phyloP scores from a whole-genome alignment of 2,329 filamentous ascomycete species.

The Claviceps africana region DNA sequence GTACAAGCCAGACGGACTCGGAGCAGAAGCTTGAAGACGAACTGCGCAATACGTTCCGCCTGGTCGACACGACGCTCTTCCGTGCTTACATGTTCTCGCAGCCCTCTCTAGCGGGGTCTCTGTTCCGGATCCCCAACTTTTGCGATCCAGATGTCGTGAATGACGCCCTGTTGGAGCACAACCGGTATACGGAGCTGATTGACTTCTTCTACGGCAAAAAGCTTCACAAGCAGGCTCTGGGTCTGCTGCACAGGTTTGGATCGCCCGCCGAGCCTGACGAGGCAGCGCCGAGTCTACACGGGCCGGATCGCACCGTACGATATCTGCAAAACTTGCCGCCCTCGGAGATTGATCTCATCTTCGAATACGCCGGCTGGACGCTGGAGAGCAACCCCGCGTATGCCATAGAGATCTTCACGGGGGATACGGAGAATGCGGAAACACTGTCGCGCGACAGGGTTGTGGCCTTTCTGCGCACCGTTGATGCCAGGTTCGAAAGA shows the following conservation, averaged over 20 bases:
- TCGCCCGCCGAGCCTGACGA: constrained; percentile 38
- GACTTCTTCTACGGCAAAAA: constrained; percentile 96
- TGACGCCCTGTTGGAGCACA: constrained; percentile 76
- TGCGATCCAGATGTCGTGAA: constrained; percentile 94
- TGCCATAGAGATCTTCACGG: constrained; percentile 86
- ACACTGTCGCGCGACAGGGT: constrained; percentile 67
- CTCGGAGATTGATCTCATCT: constrained; percentile 75
- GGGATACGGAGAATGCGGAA: constrained; percentile 90
- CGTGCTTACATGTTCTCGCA: constrained; percentile 87
- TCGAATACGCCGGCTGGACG: constrained; percentile 87
- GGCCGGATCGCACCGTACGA: constrained; percentile 68
- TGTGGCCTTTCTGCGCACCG: constrained; percentile 54
- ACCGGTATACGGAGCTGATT: constrained; percentile 85
- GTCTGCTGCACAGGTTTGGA: constrained; percentile 71
- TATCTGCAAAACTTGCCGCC: constrained; percentile 85
- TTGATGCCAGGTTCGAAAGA: constrained; percentile 60
- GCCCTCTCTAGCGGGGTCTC: constrained; percentile 68
- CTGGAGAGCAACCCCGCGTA: constrained; percentile 55
- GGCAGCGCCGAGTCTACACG: constrained; percentile 48
- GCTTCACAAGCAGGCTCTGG: constrained; percentile 74
- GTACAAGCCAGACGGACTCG: constrained; percentile 30
- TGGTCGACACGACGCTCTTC: constrained; percentile 91
- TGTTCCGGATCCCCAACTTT: constrained; percentile 94
- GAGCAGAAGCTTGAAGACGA: constrained; percentile 54
- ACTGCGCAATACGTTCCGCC: constrained; percentile 59